Percentiles rank a stretch among this genome's conserved stretches.
phyloP scores from a whole-genome alignment of 1,284 basidiomycete genomes.

The Ustanciosporium gigantosporum region DNA sequence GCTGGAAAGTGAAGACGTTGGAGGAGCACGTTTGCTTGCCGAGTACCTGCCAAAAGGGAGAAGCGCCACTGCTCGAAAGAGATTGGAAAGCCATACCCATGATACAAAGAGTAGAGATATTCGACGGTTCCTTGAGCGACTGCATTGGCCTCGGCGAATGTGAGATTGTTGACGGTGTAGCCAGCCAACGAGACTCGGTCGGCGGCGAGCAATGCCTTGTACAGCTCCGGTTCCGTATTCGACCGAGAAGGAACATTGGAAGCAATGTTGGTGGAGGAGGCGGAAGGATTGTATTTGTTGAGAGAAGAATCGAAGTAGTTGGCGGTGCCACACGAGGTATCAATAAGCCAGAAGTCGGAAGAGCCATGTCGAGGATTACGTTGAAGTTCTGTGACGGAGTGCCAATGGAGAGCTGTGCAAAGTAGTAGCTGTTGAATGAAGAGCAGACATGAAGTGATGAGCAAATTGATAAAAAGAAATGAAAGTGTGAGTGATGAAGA shows the following conservation, averaged over 20 bases:
- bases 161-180: constrained; percentile 59
- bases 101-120: constrained; percentile 62
- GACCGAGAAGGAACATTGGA: constrained; percentile 68
- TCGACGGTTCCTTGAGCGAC: constrained; percentile 58
- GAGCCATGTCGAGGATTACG: constrained; percentile 72
- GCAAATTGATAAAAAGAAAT: too few species aligned
- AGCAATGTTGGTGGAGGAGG: constrained; percentile 45
- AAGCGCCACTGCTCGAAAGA: constrained; percentile 62
- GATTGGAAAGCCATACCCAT: constrained; percentile 62
- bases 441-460: too few species aligned
- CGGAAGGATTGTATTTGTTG: constrained; percentile 45
- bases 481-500: too few species aligned
- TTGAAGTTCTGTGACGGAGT: constrained; percentile 64
- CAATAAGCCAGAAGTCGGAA: constrained; percentile 78
- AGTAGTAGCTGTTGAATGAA: constrained; percentile 50
- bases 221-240: constrained; percentile 82
- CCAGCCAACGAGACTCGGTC: constrained; percentile 65
- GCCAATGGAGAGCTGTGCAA: constrained; percentile 56
- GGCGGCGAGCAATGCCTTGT: constrained; percentile 69
- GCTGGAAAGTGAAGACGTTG: constrained; percentile 62
- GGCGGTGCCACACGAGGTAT: constrained; percentile 65
- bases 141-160: constrained; percentile 58
- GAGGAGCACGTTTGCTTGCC: constrained; percentile 62
- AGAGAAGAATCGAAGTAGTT: constrained; percentile 56
- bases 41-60: constrained; percentile 75